Conservation (phyloP, 345 rosid genomes). For the Pugionium dolabratum region DNA sequence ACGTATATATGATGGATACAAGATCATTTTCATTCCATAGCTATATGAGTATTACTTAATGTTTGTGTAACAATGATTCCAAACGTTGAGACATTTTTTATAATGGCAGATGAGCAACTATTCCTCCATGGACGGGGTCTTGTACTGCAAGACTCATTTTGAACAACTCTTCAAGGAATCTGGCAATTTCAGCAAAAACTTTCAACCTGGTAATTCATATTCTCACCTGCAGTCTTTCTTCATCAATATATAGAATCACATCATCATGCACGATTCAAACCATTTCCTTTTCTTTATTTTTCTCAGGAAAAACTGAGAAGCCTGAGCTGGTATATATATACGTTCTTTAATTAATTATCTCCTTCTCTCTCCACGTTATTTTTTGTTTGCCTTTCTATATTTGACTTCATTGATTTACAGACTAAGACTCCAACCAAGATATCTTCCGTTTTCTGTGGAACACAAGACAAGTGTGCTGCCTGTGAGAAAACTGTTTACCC, state of each 20-base stretch:
- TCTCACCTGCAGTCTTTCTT: background rate
- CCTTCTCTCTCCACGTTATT: background rate
- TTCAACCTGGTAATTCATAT: conserved; percentile 52
- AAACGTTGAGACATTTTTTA: too few species aligned
- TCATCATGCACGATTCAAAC: background rate
- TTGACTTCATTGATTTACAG: conserved; percentile 41
- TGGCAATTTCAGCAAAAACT: conserved; percentile 97
- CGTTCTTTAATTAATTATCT: background rate
- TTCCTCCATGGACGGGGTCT: conserved; percentile 97
- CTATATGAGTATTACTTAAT: too few species aligned
- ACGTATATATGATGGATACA: background rate
- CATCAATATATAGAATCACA: too few species aligned
- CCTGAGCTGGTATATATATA: conserved; percentile 52
- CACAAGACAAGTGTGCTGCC: conserved; percentile 90
- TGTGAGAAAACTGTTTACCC: conserved; percentile 93
- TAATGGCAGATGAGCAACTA: conserved; percentile 87
- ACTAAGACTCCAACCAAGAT: conserved; percentile 75
- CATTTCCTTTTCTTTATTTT: background rate
- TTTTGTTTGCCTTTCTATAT: background rate
- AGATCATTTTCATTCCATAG: background rate
- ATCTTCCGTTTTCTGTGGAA: conserved; percentile 84
- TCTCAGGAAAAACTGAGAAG: conserved; percentile 52
- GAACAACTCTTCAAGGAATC: conserved; percentile 99
- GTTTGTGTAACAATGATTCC: too few species aligned
- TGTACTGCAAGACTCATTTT: conserved; percentile 94